Base-by-base conservation (phyloP, 768 basidiomycete species). In the Lactarius indigo region DNA sequence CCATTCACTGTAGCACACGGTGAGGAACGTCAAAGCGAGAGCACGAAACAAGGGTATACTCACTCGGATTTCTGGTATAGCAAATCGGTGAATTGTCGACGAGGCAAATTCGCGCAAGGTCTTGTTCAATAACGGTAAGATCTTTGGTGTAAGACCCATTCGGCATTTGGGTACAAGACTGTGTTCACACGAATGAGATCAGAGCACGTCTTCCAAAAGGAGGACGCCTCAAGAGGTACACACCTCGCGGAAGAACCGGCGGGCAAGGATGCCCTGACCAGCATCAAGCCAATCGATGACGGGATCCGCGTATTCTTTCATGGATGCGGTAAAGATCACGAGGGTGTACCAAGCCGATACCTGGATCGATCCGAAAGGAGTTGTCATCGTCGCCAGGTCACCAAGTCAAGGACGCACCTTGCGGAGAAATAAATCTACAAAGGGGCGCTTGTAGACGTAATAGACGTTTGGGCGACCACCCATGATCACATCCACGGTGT, bases 231-330 rank as follows among this genome's bases (percentile, higher is more conserved):
- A 33, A 31, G 47, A 47, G 59, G 12, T 72, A 84, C 91, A 65
- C 62, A 91, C 92, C 81, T 97, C 94, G 68, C 97, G 87, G 78
- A 98, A 99, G 69, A 97, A 82, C 41, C 95, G 87, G 68, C 91
- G 90, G 2, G 83, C 86, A 41, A 99, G 85, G 65, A 98, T 92
- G 20, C 95, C 96, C 55, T 94, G 85, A 4, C 95, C 94, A 63
- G 90, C 94, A 75, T 99, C 97, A 62, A 99, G 80, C 97, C 97
- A 99, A 78, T 99, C 97, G 71, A 99, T 99, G 33, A 99, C 96
- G 0, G 97, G 97, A 80, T 99, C 97, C 68, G 97, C 97, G 76
- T 99, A 99, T 78, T 99, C 97, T 74, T 95, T 91, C 92, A 99
- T 94, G 10, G 96, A 98, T 8, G 97, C 97, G 37, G 97, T 99